Base-by-base conservation (phyloP, 2,329 filamentous ascomycete genomes). In the Colletotrichum gloeosporioides region DNA sequence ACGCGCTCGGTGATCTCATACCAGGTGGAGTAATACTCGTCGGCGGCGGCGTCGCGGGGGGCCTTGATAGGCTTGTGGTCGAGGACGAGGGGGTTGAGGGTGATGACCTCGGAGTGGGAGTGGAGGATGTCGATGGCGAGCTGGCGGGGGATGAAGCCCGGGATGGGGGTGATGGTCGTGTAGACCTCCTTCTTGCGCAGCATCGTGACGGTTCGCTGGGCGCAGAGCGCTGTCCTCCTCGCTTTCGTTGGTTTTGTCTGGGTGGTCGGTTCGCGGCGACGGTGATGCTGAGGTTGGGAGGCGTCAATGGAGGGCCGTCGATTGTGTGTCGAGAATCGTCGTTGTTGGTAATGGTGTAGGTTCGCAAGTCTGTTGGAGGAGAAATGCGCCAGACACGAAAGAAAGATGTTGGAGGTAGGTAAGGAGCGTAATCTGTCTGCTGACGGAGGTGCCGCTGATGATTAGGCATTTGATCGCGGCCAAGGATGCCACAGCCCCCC, bases 21-120 rank as follows among this genome's bases (percentile, higher is more conserved):
- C 93, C 93, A 95, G 34, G 93, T 93, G 77, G 92, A 92, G 84
- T 93, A 95, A 85, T 89, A 95, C 83, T 95, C 93, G 84, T 95
- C 93, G 78, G 92, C 86, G 72, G 91, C 89, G 78, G 93, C 92
- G 84, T 93, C 88, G 84, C 92, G 92, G 32, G 93, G 93, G 3
- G 93, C 92, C 69, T 92, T 87, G 82, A 94, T 93, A 75, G 91
- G 85, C 78, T 91, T 90, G 85, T 93, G 90, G 49, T 87, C 86
- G 75, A 93, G 89, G 32, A 95, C 93, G 66, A 95, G 90, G 6
- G 93, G 93, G 80, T 94, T 94, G 77, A 95, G 85, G 39, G 91
- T 92, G 85, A 94, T 94, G 83, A 94, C 91, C 81, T 95, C 93
- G 82, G 90, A 89, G 83, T 94, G 93, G 78, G 90, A 91, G 82